These are phyloP conservation scores for Dothiorella sarmentorum DNA, from an alignment of 2,329 filamentous ascomycete genomes.

Conservation along the genomic window DNA sequence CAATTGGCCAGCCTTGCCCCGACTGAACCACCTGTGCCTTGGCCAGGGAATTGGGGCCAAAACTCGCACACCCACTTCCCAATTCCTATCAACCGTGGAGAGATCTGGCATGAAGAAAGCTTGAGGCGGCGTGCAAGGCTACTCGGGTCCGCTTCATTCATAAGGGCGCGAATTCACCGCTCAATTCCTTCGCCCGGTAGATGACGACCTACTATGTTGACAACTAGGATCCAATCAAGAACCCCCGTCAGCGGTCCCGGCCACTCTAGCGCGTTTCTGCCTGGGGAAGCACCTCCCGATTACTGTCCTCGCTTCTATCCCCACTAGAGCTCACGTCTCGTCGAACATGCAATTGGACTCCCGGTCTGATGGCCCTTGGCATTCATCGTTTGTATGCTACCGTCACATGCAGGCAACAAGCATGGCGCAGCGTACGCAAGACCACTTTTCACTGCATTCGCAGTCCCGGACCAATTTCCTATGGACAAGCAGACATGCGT, in stretches of 20 bases:
- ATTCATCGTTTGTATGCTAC: neutral
- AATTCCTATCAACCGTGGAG: neutral
- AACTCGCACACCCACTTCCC: neutral
- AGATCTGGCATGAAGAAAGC: neutral
- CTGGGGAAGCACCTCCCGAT: neutral
- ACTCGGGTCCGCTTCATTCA: neutral
- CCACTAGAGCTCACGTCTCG: neutral
- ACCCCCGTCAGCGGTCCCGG: neutral
- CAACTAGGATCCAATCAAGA: neutral
- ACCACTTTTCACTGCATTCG: neutral
- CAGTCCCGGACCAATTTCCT: neutral
- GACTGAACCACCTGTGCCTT: neutral
- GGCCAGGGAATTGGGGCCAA: neutral
- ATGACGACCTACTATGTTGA: neutral
- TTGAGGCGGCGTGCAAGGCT: neutral
- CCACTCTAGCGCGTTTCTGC: slow-evolving; percentile 10
- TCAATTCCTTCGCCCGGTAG: neutral
- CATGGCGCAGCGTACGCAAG: neutral
- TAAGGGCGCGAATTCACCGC: neutral
- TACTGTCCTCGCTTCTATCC: neutral
- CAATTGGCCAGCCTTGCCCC: neutral
- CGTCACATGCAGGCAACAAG: neutral
- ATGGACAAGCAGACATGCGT: neutral
- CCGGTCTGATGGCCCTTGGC: neutral
- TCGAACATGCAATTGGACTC: neutral